Evolutionary conservation across 495 filamentous ascomycete genomes (phyloP).

Genomic region (Penicillium malachiteum): DNA sequence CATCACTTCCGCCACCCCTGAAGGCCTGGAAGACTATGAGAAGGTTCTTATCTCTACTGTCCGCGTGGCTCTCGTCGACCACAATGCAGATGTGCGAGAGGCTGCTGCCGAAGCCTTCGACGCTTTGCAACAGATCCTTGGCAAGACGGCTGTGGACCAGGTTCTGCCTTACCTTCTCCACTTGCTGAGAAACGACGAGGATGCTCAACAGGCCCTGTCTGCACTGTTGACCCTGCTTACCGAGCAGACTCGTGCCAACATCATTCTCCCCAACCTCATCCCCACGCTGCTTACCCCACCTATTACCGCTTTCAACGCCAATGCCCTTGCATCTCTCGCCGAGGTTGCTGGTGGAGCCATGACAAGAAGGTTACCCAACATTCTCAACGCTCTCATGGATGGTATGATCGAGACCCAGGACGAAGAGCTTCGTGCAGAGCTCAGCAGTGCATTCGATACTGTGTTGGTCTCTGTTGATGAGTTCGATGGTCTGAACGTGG

Average conservation of each 20-base stretch:
- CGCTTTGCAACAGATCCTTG: constrained; percentile 85
- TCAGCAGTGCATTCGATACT: constrained; percentile 77
- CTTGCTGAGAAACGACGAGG: constrained; percentile 76
- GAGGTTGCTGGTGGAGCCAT: constrained; percentile 86
- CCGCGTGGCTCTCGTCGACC: constrained; percentile 87
- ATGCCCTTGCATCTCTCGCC: constrained; percentile 85
- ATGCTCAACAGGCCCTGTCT: constrained; percentile 88
- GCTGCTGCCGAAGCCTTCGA: constrained; percentile 97
- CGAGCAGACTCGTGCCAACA: constrained; percentile 89
- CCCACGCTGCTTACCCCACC: constrained; percentile 86
- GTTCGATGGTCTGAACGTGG: constrained; percentile 89
- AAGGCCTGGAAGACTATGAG: constrained; percentile 90
- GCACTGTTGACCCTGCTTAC: constrained; percentile 91
- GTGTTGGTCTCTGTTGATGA: constrained; percentile 93
- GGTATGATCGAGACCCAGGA: constrained; percentile 79
- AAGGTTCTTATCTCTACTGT: constrained; percentile 93
- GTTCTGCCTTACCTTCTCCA: constrained; percentile 89
- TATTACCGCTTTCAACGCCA: constrained; percentile 93
- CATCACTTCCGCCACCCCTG: constrained; percentile 84
- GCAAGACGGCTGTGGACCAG: constrained; percentile 91
- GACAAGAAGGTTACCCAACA: constrained; percentile 81
- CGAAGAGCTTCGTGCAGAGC: constrained; percentile 67
- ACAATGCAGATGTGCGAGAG: constrained; percentile 85
- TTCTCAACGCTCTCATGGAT: constrained; percentile 91
- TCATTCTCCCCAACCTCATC: constrained; percentile 93